These are phyloP conservation scores for Conticribra weissflogii DNA, from an alignment of 108 stramenopile genomes.

Conservation along the genomic window DNA sequence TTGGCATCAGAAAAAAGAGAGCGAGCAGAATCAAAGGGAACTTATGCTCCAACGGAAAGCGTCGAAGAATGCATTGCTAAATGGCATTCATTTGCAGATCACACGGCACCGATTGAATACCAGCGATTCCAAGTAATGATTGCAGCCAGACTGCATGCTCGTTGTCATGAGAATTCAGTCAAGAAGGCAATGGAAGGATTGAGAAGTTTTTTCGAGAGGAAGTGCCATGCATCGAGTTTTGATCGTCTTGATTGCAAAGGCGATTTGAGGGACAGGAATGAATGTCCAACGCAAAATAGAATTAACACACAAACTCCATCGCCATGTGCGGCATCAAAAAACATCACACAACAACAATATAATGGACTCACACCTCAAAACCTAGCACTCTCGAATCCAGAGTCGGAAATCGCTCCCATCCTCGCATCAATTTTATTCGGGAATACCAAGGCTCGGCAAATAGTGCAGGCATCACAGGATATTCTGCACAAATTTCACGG, in stretches of 20 bases:
- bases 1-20: background rate
- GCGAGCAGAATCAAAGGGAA: conserved; percentile 11
- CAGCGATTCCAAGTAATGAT: conserved; percentile 67
- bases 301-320: too few relatives aligned
- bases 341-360: background rate
- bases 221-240: too few relatives aligned
- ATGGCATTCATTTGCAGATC: conserved; percentile 68
- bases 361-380: conserved; percentile 36
- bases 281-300: too few relatives aligned
- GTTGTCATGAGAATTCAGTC: conserved; percentile 66
- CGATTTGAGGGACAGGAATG: too few relatives aligned
- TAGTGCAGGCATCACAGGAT: conserved; percentile 70
- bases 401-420: conserved; percentile 45
- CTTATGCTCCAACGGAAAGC: conserved; percentile 23
- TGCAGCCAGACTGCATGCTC: conserved; percentile 72
- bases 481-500: conserved; percentile 52
- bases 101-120: conserved; percentile 55
- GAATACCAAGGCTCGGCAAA: conserved; percentile 68
- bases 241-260: too few relatives aligned
- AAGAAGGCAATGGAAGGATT: conserved; percentile 59
- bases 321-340: too few relatives aligned
- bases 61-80: conserved; percentile 49
- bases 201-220: conserved; percentile 33
- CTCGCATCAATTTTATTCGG: conserved; percentile 65
- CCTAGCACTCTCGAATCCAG: conserved; percentile 48